Evolutionary conservation across 371 early-diverging fungal species (phyloP), one percentile per base, ranked within the genome.

Genomic region (Mucor sp.): DNA sequence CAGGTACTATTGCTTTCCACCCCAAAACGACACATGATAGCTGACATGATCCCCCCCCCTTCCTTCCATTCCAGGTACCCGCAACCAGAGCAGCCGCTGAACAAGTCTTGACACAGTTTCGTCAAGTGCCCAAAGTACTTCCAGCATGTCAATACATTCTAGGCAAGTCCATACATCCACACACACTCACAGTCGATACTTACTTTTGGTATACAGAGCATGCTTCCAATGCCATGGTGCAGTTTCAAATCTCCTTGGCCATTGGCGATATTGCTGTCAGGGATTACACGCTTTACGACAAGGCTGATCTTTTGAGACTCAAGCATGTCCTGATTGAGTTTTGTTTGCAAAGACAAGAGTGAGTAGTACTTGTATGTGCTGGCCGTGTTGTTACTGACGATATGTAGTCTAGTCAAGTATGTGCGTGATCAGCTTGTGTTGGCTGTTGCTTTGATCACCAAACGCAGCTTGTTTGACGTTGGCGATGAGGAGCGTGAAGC

Each of bases 401-500:
- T 37, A 6, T 6, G 4, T 64, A 87, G 87, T 4, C 44, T 83
- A 8, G 71, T 67, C 44, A 80, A 83, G 64, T 85, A 81, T 69
- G 83, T 83, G 1, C 77, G 79, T 7, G 81, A 82, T 41, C 78
- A 80, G 37, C 60, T 86, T 14, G 69, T 87, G 0, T 69, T 73
- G 19, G 82, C 83, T 12, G 76, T 82, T 41, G 80, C 90, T 27
- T 81, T 90, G 30, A 84, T 90, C 47, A 87, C 86, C 12, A 91
- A 91, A 70, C 84, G 91, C 32, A 87, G 89, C 15, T 83, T 89
- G 69, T 79, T 89, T 59, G 92, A 92, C 66, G 79, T 77, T 12
- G 59, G 85, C 3, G 74, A 77, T 37, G 63, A 71, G 37, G 89
- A 89, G 39, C 79, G 85, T 55, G 84, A 84, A 62, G 67, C 82